Evolutionary conservation across 2,329 filamentous ascomycete species (phyloP).

Genomic region (Madurella mycetomatis): DNA sequence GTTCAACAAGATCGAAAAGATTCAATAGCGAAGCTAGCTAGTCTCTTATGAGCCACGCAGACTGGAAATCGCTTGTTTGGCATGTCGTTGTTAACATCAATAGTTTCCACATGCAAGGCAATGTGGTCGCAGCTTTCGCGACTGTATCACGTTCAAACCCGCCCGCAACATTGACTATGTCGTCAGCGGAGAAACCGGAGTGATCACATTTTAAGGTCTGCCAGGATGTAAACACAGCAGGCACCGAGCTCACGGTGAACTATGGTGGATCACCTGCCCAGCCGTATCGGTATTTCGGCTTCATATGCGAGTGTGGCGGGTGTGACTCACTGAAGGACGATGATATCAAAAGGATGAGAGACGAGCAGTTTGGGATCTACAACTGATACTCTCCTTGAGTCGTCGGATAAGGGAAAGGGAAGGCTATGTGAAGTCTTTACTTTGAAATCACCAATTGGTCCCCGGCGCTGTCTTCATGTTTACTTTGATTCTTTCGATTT

Average conservation of each 20-base stretch:
- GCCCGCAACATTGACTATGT: conserved; percentile 41
- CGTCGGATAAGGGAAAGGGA: no score
- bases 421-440: no score
- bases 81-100: conserved; percentile 1
- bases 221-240: conserved; percentile 34
- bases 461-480: no score
- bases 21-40: conserved; percentile 47
- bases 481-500: no score
- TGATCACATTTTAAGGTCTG: conserved; percentile 43
- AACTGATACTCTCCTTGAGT: neutral
- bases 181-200: conserved; percentile 33
- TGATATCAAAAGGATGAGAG: conserved; percentile 4
- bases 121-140: conserved; percentile 41
- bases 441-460: no score
- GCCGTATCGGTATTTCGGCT: conserved; percentile 47
- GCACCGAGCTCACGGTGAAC: conserved; percentile 48
- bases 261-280: conserved; percentile 40
- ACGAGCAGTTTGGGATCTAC: neutral
- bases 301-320: conserved; percentile 47
- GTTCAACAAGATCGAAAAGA: conserved; percentile 31
- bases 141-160: conserved; percentile 44
- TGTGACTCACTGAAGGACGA: conserved; percentile 31
- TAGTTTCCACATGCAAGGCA: conserved; percentile 24
- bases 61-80: neutral
- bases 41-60: conserved; percentile 16